These are phyloP conservation scores for Larix sibirica DNA, from an alignment of 83 land plant species.

Conservation along the genomic window DNA sequence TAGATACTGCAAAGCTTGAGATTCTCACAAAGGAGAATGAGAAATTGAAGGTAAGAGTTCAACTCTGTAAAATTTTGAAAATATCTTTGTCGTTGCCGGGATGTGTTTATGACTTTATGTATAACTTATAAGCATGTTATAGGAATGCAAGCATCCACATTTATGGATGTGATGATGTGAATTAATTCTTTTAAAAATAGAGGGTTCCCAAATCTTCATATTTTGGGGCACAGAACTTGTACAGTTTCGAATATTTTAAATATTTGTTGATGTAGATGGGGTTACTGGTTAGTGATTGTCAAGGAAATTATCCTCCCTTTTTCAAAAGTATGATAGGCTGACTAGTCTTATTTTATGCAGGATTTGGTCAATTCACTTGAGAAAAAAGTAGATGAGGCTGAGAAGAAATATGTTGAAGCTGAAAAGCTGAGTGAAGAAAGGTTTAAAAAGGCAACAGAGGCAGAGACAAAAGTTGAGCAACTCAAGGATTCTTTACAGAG, in stretches of 20 bases:
- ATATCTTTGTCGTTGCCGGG: not conserved
- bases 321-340: not conserved
- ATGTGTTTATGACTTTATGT: not conserved
- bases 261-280: not conserved
- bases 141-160: not conserved
- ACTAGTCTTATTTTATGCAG: constrained; percentile 21
- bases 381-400: constrained; percentile 70
- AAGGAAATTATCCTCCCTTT: not conserved
- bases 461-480: constrained; percentile 67
- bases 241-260: not conserved
- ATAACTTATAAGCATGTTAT: not conserved
- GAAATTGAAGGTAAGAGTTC: constrained; percentile 72
- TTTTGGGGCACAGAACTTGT: not conserved
- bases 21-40: constrained; percentile 75
- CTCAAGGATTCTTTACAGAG: constrained; percentile 79
- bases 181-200: not conserved
- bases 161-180: not conserved
- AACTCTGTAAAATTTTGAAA: not conserved
- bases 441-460: constrained; percentile 70
- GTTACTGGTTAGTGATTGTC: not conserved
- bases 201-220: not conserved
- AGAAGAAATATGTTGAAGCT: constrained; percentile 65
- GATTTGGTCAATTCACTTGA: constrained; percentile 70
- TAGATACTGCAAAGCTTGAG: constrained; percentile 68
- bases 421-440: constrained; percentile 77